Evolutionary conservation across 768 basidiomycete species (phyloP), one percentile per base, ranked within the genome.

Genomic region (Mycena crocata): DNA sequence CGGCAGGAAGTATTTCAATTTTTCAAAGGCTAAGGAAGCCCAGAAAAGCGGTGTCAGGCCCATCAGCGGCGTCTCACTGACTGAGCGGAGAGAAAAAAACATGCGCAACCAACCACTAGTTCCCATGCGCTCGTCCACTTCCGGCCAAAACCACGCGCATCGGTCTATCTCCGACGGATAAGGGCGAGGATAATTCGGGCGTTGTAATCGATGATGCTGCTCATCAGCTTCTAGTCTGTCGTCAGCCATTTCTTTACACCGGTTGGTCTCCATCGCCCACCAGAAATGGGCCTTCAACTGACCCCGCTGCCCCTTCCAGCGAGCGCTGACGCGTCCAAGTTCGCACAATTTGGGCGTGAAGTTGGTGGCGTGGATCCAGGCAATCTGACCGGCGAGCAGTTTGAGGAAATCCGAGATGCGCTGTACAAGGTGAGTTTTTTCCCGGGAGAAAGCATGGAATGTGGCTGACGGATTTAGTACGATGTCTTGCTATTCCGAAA

Each of bases 321-420:
- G n/a, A 87, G 89, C 32, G 91, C 90, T 14, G 89, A 95, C 74
- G 75, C 89, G 7, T 79, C 85, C 40, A 86, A 87, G 77, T 91
- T 95, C 75, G 72, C 78, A 39, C 81, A 89, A 62, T 94, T 96
- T 77, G 95, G 95, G 2, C 83, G 90, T 32, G 85, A 92, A 74
- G 93, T 96, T 44, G 87, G 85, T 70, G 93, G 92, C 14, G 82
- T 93, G 51, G 79, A 92, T 72, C 93, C 93, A 0, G 90, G 85
- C 0, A 80, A 80, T 14, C 82, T 94, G 49, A 82, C 85, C 7
- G 81, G 86, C 19, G 86, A 85, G 45, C 79, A 92, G 75, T 90
- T 93, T 75, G 78, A 85, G 42, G 87, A 93, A 78, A 83, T 96
- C 67, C 80, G 87, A 68, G 80, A 90, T 30, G 87, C 90, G 13